These are phyloP conservation scores for Penicillium sp. DNA, from an alignment of 2,329 filamentous ascomycete species.

Conservation along the genomic window DNA sequence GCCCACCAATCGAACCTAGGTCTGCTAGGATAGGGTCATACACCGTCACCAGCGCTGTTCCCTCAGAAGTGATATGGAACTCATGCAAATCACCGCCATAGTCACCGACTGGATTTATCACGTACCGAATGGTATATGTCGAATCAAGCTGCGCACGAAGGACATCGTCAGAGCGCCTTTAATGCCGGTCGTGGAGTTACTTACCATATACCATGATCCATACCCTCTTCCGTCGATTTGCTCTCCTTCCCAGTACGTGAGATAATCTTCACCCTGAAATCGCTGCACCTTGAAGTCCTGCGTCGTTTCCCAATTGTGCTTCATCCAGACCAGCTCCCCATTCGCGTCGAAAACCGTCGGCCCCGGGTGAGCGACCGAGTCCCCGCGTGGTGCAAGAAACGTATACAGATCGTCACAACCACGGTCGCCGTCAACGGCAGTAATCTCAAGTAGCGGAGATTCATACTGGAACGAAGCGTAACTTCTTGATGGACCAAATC, in stretches of 20 bases:
- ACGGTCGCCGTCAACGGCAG: conserved; percentile 26
- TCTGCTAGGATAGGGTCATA: conserved; percentile 36
- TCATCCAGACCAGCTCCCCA: conserved; percentile 36
- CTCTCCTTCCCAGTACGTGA: conserved; percentile 35
- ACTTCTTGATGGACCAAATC: conserved; percentile 34
- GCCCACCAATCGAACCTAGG: conserved; percentile 32
- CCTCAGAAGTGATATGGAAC: conserved; percentile 36
- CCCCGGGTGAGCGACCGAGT: conserved; percentile 33
- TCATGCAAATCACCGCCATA: conserved; percentile 40
- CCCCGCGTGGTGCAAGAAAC: conserved; percentile 38
- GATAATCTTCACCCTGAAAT: conserved; percentile 29
- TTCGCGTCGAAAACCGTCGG: conserved; percentile 35
- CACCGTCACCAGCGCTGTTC: conserved; percentile 37
- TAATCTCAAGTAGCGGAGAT: conserved; percentile 33
- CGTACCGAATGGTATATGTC: conserved; percentile 28
- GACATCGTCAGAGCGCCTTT: background rate
- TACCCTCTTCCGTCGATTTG: conserved; percentile 25
- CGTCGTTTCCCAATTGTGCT: conserved; percentile 28
- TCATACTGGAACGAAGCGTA: conserved; percentile 37
- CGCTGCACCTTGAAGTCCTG: conserved; percentile 34
- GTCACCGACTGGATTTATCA: conserved; percentile 26
- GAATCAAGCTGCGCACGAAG: conserved; percentile 29
- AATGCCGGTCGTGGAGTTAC: background rate
- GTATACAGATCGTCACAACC: conserved; percentile 37
- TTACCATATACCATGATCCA: conserved; percentile 35